A percentile compares a stretch with the other conserved stretches of the same genome.
These are phyloP conservation scores for Populus tomentosa DNA, from an alignment of 441 rosid species.

Conservation along the genomic window DNA sequence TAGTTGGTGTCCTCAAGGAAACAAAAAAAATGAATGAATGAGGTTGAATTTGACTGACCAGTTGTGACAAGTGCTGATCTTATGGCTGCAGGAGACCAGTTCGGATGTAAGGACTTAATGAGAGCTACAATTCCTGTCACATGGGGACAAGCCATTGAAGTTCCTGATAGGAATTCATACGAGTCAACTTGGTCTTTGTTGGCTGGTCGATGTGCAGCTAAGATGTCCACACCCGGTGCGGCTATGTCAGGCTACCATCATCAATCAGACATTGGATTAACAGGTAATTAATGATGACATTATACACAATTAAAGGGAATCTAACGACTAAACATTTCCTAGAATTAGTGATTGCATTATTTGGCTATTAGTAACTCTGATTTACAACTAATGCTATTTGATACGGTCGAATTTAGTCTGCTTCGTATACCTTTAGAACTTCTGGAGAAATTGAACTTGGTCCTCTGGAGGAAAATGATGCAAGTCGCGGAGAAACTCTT, in stretches of 20 bases:
- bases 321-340: background rate
- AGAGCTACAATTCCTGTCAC: conserved; percentile 72
- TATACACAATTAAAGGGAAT: background rate
- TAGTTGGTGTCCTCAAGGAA: no score
- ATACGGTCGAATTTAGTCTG: background rate
- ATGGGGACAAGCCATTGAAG: conserved; percentile 91
- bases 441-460: conserved; percentile 30
- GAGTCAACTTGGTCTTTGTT: background rate
- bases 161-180: conserved; percentile 74
- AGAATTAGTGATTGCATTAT: background rate
- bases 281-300: background rate
- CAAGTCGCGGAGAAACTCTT: conserved; percentile 25
- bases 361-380: background rate
- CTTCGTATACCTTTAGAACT: conserved; percentile 28
- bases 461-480: conserved; percentile 35
- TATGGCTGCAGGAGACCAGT: conserved; percentile 68
- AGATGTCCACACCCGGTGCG: conserved; percentile 35
- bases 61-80: conserved; percentile 82
- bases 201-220: conserved; percentile 23
- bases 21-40: background rate
- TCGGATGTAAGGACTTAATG: conserved; percentile 52
- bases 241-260: conserved; percentile 29
- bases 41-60: conserved; percentile 2
- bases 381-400: background rate
- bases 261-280: background rate